Conservation (phyloP, 495 filamentous ascomycete species). For the Lentithecium fluviatile region DNA sequence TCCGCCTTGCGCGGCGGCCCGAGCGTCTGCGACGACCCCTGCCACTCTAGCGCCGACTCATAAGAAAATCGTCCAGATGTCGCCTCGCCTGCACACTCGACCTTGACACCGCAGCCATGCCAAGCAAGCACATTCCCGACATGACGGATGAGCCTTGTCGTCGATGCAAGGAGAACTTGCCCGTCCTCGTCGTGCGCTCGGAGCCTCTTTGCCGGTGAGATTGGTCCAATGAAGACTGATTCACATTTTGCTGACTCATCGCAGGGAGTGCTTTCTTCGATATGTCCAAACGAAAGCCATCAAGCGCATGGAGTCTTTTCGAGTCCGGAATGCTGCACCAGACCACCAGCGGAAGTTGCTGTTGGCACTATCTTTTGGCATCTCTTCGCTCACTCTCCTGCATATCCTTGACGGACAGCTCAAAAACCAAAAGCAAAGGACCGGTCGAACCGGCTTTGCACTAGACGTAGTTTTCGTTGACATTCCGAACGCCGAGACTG, state of each 20-base stretch:
- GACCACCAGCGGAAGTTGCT: conserved; percentile 58
- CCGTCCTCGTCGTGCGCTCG: conserved; percentile 39
- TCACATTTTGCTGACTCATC: conserved; percentile 30
- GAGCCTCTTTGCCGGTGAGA: conserved; percentile 43
- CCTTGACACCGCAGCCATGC: conserved; percentile 11
- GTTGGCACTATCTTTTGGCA: conserved; percentile 77
- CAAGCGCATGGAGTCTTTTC: conserved; percentile 73
- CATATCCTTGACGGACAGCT: conserved; percentile 71
- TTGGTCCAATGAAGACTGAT: neutral
- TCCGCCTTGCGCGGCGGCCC: conserved; percentile 9
- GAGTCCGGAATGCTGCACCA: conserved; percentile 41
- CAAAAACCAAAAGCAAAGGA: conserved; percentile 55
- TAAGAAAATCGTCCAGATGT: conserved; percentile 2
- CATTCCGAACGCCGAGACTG: conserved; percentile 39
- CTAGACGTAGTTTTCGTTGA: conserved; percentile 69
- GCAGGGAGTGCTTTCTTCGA: conserved; percentile 70
- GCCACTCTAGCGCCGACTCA: conserved; percentile 1
- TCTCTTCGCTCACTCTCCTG: conserved; percentile 75
- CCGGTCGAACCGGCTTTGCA: conserved; percentile 60
- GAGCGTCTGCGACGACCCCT: conserved; percentile 2
- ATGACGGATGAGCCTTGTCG: conserved; percentile 31
- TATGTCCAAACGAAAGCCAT: conserved; percentile 74
- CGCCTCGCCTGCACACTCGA: neutral
- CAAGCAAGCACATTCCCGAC: conserved; percentile 19
- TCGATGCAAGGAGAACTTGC: conserved; percentile 33